Conservation (phyloP, 2,329 filamentous ascomycete genomes). For the Cladobotryum protrusum region DNA sequence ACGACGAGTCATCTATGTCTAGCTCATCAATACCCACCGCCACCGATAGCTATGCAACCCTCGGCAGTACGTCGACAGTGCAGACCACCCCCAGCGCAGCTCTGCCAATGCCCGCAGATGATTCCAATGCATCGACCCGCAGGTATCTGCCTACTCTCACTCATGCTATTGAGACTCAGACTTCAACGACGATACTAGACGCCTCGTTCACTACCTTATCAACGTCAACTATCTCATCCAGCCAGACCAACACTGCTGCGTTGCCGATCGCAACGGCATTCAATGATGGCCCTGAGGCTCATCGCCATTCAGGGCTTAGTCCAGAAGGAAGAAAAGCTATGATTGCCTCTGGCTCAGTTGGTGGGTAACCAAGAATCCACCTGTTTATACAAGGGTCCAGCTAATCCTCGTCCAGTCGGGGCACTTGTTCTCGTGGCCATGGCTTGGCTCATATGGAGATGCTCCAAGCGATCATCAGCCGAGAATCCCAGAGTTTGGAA, state of each 20-base stretch:
- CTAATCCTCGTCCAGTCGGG: slow-evolving; percentile 23
- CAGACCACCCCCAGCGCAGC: too few relatives aligned
- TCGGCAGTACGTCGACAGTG: too few relatives aligned
- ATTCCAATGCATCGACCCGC: too few relatives aligned
- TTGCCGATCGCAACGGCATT: background rate
- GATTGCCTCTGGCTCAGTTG: slow-evolving; percentile 16
- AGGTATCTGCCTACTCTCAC: too few relatives aligned
- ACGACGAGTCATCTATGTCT: too few relatives aligned
- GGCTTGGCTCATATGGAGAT: slow-evolving; percentile 39
- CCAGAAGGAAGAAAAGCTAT: slow-evolving; percentile 13
- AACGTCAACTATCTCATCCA: background rate
- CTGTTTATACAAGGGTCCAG: too few relatives aligned
- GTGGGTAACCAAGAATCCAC: slow-evolving; percentile 9
- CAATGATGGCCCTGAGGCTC: background rate
- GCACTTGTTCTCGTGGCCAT: slow-evolving; percentile 41
- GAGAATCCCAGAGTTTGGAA: slow-evolving; percentile 3
- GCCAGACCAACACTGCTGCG: background rate
- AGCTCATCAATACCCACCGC: too few relatives aligned
- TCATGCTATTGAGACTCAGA: too few relatives aligned
- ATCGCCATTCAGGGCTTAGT: background rate
- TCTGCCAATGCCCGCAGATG: too few relatives aligned
- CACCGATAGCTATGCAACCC: too few relatives aligned
- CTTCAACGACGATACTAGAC: too few relatives aligned
- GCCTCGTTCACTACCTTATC: background rate
- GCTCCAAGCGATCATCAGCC: slow-evolving; percentile 11